Evolutionary conservation across 2,329 filamentous ascomycete species (phyloP).

Genomic region (Bipolaris oryzae): DNA sequence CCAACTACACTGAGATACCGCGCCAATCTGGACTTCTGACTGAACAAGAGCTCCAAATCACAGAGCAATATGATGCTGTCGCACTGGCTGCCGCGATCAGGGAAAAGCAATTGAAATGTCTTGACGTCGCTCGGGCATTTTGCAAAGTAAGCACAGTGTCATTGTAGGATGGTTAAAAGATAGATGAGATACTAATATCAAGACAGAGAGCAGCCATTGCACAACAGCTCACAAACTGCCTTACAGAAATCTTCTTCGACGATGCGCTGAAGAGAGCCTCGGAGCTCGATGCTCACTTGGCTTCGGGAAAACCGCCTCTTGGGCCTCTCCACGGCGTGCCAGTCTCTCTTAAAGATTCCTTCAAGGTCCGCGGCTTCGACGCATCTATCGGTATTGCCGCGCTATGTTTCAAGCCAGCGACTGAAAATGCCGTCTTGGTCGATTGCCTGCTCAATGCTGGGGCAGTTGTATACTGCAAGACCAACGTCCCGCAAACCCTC

Average conservation of each 20-base stretch:
- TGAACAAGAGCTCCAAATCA: slow-evolving; percentile 60
- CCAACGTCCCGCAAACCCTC: slow-evolving; percentile 62
- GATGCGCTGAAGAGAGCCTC: slow-evolving; percentile 44
- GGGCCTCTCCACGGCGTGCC: slow-evolving; percentile 57
- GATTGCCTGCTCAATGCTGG: slow-evolving; percentile 53
- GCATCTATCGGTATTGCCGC: slow-evolving; percentile 51
- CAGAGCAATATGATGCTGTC: slow-evolving; percentile 59
- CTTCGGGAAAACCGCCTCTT: slow-evolving; percentile 47
- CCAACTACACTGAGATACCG: slow-evolving; percentile 54
- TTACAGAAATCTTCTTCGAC: slow-evolving; percentile 49
- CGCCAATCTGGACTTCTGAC: slow-evolving; percentile 60
- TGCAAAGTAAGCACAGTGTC: slow-evolving; percentile 45
- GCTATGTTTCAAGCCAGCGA: slow-evolving; percentile 52
- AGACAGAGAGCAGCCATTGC: slow-evolving; percentile 54
- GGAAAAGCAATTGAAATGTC: slow-evolving; percentile 42
- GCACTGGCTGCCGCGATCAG: slow-evolving; percentile 47
- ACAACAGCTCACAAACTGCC: slow-evolving; percentile 53
- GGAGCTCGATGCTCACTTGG: slow-evolving; percentile 51
- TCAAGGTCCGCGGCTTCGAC: slow-evolving; percentile 56
- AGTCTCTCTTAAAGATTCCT: slow-evolving; percentile 57
- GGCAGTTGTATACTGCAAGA: slow-evolving; percentile 60
- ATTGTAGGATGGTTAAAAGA: not conserved
- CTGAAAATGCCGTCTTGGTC: slow-evolving; percentile 50
- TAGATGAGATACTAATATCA: not conserved
- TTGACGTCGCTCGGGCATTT: slow-evolving; percentile 52